Percentiles rank a stretch among this genome's conserved stretches.
phyloP scores from a whole-genome alignment of 108 stramenopile genomes.

The Skeletonema marinoi region DNA sequence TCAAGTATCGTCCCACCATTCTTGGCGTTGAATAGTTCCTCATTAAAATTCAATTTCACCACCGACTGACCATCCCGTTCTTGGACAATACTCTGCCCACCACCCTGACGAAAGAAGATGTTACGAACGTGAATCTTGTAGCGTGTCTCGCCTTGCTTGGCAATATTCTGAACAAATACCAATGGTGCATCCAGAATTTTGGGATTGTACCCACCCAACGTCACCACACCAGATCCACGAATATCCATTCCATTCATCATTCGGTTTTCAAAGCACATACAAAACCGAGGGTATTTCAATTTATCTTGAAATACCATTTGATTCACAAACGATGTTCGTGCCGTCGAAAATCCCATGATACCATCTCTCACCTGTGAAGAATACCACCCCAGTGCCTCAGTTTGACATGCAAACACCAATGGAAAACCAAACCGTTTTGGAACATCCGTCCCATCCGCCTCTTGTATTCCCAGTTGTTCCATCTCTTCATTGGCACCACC shows the following conservation, averaged over 20 bases:
- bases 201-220: slow-evolving; percentile 54
- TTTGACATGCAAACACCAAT: slow-evolving; percentile 58
- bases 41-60: slow-evolving; percentile 43
- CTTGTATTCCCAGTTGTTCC: neutral
- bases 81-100: slow-evolving; percentile 37
- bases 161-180: slow-evolving; percentile 51
- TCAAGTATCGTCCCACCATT: slow-evolving; percentile 49
- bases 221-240: slow-evolving; percentile 27
- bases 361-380: slow-evolving; percentile 54
- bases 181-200: slow-evolving; percentile 37
- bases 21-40: slow-evolving; percentile 28
- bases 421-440: slow-evolving; percentile 43
- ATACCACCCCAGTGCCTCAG: slow-evolving; percentile 48
- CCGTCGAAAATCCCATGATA: slow-evolving; percentile 41
- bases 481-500: slow-evolving; percentile 39
- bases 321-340: slow-evolving; percentile 49
- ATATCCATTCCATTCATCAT: slow-evolving; percentile 14
- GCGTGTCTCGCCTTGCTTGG: slow-evolving; percentile 13
- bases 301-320: slow-evolving; percentile 54
- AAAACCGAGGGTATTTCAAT: slow-evolving; percentile 46
- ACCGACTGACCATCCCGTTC: slow-evolving; percentile 15
- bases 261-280: slow-evolving; percentile 44
- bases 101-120: slow-evolving; percentile 46
- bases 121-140: slow-evolving; percentile 50
- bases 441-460: slow-evolving; percentile 21